Base-by-base conservation (phyloP, 2,329 filamentous ascomycete genomes). In the Grosmannia penicillata region DNA sequence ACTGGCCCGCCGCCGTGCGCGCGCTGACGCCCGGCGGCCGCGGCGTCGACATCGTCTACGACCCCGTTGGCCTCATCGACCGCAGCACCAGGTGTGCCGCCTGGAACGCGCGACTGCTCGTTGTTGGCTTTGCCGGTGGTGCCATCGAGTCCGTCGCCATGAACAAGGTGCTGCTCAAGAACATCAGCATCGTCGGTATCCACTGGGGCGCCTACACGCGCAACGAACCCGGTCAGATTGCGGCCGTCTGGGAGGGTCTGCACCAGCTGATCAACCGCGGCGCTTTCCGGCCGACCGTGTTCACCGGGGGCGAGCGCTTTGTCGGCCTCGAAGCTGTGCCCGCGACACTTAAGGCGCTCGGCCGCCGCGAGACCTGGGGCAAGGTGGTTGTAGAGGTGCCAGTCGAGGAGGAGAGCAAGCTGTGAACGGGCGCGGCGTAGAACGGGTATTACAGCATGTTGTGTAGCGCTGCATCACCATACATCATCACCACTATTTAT, bases 141-240 rank as follows among this genome's bases (percentile, higher is more conserved):
- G 68, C 66, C 36, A 94, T 95, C 48, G 89, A 96, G 60, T 93
- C 91, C 62, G 75, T 96, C 30, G 82, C 86, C 11, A 76, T 93
- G 64, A 96, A 96, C 58, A 79, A 89, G 57, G 84, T 95, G 21
- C 60, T 95, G 45, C 62, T 96, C 48, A 96, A 95, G 70, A 95
- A 95, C 56, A 89, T 95, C 46, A 80, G 76, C 45, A 65, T 96
- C 11, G 82, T 95, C 2, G 89, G 89, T 2, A 63, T 95, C 51
- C 83, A 93, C 61, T 96, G 89, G 89, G 89, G 89, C 11, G 76
- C 78, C 41, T 95, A 95, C 60, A 64, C 77, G 1, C 67, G 66
- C 32, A 72, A 81, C 47, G 82, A 95, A 62, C 73, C 67, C 18
- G 73, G 79, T 52, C 78, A 68, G 33, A 73, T 91, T 6, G 65